A percentile compares a stretch with the other conserved stretches of the same genome.
Conservation (phyloP, 1,139 yeast species). For the Meyerozyma elateridarum region DNA sequence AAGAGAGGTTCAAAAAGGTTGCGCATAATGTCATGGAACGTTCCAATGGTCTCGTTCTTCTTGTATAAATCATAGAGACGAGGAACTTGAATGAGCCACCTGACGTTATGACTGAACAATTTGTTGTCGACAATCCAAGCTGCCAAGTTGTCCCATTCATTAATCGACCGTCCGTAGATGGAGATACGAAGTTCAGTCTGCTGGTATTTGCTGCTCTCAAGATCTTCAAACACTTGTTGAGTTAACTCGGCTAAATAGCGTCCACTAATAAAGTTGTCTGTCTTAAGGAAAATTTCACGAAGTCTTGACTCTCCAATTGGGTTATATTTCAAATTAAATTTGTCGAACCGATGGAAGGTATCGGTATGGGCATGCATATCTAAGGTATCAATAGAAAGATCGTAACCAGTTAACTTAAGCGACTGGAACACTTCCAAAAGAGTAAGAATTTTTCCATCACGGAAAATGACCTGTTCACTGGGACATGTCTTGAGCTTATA, state of each 20-base stretch:
- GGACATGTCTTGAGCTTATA: conserved; percentile 66
- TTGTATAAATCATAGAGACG: conserved; percentile 87
- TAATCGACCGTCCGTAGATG: conserved; percentile 80
- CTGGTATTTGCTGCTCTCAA: conserved; percentile 92
- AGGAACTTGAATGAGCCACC: conserved; percentile 97
- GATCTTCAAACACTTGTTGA: conserved; percentile 85
- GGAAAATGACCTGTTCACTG: conserved; percentile 82
- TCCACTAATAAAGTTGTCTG: conserved; percentile 90
- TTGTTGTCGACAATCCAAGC: conserved; percentile 93
- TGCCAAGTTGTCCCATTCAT: conserved; percentile 96
- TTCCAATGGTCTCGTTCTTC: conserved; percentile 62
- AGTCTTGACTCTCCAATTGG: conserved; percentile 97
- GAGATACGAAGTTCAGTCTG: conserved; percentile 96
- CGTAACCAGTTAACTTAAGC: conserved; percentile 86
- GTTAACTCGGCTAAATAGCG: conserved; percentile 89
- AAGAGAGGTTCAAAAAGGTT: conserved; percentile 87
- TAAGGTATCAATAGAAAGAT: conserved; percentile 88
- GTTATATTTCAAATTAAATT: conserved; percentile 93
- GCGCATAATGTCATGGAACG: conserved; percentile 70
- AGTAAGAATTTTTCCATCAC: conserved; percentile 90
- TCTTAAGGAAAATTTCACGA: conserved; percentile 91
- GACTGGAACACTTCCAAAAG: conserved; percentile 86
- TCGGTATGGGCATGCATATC: conserved; percentile 99
- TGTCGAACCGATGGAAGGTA: conserved; percentile 95
- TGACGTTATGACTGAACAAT: conserved; percentile 84